Evolutionary conservation across 441 rosid genomes (phyloP).

Genomic region (Jatropha podagrica): DNA sequence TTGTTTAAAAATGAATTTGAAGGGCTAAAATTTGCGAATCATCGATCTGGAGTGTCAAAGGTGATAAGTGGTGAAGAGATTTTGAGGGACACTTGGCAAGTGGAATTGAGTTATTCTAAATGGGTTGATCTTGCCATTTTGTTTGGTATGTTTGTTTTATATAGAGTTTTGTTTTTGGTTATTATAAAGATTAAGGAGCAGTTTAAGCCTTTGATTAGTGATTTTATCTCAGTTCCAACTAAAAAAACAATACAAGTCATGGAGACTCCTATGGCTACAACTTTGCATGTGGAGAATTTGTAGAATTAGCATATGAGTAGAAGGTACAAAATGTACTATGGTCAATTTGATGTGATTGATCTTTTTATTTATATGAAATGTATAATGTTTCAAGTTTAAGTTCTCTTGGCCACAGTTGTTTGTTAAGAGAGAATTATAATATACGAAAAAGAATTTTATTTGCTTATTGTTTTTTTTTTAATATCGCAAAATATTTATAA

Average conservation of each 20-base stretch:
- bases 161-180: constrained; percentile 37
- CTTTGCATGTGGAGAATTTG: constrained; percentile 3
- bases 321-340: too few relatives aligned
- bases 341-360: too few relatives aligned
- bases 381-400: too few relatives aligned
- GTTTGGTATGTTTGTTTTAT: constrained; percentile 42
- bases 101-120: constrained; percentile 49
- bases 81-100: constrained; percentile 37
- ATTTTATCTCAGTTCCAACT: background rate
- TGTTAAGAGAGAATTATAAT: too few relatives aligned
- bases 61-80: constrained; percentile 29
- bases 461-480: too few relatives aligned
- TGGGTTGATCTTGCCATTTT: constrained; percentile 51
- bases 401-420: too few relatives aligned
- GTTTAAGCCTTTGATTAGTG: constrained; percentile 28
- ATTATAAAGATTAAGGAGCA: constrained; percentile 37
- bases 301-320: background rate
- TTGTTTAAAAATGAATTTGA: constrained; percentile 55
- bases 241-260: constrained; percentile 17
- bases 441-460: too few relatives aligned
- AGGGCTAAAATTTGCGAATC: constrained; percentile 39
- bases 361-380: too few relatives aligned
- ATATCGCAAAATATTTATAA: too few relatives aligned
- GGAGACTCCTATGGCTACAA: constrained; percentile 21
- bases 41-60: constrained; percentile 14